Percentiles rank a stretch among this genome's conserved stretches.
Evolutionary conservation across 108 stramenopile genomes (phyloP).

Genomic region (Cyclostephanos tholiformis): DNA sequence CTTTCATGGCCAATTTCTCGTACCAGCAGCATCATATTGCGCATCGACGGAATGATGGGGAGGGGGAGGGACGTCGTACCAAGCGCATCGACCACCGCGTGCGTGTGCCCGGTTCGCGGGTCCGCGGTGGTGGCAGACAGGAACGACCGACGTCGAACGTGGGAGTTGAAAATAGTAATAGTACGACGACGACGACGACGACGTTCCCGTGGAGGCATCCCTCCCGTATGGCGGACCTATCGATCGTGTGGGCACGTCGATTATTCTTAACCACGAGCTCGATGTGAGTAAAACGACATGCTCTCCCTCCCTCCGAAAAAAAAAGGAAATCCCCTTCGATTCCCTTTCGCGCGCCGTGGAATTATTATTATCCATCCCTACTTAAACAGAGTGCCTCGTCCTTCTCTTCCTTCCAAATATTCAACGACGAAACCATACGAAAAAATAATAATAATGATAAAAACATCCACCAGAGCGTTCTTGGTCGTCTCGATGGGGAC

Average conservation of each 20-base stretch:
- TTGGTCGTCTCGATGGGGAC: conserved; percentile 60
- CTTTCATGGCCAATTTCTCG: conserved; percentile 71
- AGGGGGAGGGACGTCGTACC: no score
- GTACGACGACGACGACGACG: not conserved
- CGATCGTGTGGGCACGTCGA: conserved; percentile 36
- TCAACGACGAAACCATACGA: no score
- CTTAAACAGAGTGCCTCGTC: no score
- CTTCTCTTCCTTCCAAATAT: no score
- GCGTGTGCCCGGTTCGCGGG: no score
- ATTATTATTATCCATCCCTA: no score
- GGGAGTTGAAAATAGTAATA: no score
- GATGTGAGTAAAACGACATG: conserved; percentile 23
- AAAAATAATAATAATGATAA: no score
- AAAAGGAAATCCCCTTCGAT: not conserved
- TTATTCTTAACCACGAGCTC: conserved; percentile 48
- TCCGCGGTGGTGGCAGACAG: no score
- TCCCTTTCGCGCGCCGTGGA: no score
- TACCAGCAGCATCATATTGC: conserved; percentile 28
- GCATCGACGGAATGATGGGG: conserved; percentile 21
- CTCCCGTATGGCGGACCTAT: conserved; percentile 18
- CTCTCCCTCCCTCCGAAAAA: not conserved
- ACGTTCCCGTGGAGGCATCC: conserved; percentile 52
- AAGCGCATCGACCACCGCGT: no score
- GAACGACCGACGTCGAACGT: no score
- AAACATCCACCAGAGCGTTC: conserved; percentile 59